phyloP scores from a whole-genome alignment of 2,329 filamentous ascomycete genomes.

The Orbilia javanica region DNA sequence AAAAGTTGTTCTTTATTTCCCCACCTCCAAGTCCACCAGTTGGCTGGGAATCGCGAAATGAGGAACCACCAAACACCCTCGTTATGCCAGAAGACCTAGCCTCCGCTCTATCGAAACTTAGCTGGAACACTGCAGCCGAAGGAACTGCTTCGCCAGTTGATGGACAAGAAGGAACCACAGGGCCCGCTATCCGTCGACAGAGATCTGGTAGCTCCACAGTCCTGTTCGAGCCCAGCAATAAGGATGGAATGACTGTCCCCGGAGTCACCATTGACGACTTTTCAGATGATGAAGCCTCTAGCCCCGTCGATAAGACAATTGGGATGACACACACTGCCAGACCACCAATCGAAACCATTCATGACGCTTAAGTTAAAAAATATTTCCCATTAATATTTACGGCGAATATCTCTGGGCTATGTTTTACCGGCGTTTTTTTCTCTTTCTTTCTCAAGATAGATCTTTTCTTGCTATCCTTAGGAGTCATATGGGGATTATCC shows the following conservation, averaged over 20 bases:
- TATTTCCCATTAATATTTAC: background rate
- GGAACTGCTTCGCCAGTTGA: slow-evolving; percentile 63
- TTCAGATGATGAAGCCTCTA: slow-evolving; percentile 67
- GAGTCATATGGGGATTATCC: slow-evolving; percentile 34
- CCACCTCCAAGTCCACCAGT: slow-evolving; percentile 77
- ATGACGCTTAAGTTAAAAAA: slow-evolving; percentile 50
- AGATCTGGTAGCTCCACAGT: slow-evolving; percentile 75
- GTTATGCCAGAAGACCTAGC: slow-evolving; percentile 78
- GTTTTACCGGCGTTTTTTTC: slow-evolving; percentile 39
- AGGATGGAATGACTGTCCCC: slow-evolving; percentile 72
- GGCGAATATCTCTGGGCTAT: slow-evolving; percentile 1
- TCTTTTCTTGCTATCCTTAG: slow-evolving; percentile 31
- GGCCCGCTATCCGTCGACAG: slow-evolving; percentile 62
- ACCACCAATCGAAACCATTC: slow-evolving; percentile 76
- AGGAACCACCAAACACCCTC: slow-evolving; percentile 78
- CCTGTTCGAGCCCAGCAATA: slow-evolving; percentile 74
- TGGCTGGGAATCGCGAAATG: slow-evolving; percentile 76
- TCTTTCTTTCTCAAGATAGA: slow-evolving; percentile 3
- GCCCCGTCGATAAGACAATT: slow-evolving; percentile 68
- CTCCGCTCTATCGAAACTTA: slow-evolving; percentile 74
- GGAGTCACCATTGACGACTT: slow-evolving; percentile 77
- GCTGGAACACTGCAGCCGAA: slow-evolving; percentile 55
- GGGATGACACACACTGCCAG: slow-evolving; percentile 69
- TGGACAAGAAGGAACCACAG: slow-evolving; percentile 64
- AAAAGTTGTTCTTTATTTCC: slow-evolving; percentile 76